Evolutionary conservation across 306 rosid genomes (phyloP), one percentile per base, ranked within the genome.

Genomic region (Cucumis cinereus): DNA sequence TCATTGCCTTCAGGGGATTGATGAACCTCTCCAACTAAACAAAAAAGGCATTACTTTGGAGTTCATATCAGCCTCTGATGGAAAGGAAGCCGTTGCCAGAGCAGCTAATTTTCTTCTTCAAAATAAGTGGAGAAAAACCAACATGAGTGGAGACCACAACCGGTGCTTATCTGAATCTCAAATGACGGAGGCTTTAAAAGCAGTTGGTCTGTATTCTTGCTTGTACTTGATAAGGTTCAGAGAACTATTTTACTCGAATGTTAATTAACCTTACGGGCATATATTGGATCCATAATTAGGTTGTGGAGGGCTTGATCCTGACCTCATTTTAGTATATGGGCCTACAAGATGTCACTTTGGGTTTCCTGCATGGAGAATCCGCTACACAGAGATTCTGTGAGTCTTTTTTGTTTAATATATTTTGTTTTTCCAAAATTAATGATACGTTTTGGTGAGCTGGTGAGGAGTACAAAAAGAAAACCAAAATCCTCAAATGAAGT

Each of bases 321-420:
- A 93, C 80, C 92, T 93, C 74, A 84, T 93, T 72, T 85, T 91
- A 78, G 91, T 87, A 55, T 93, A 88, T 83, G 98, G 96, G 77
- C 96, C 98, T 28, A 86, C 83, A 50, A 90, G 98, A 83, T 90
- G 96, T 85, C 98, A 93, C 82, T 89, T 90, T 49, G 97, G 98
- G 79, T 93, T 91, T 82, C 94, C 98, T 68, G 90, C 96, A 57
- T 93, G 98, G 98, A 90, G 97, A 82, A 81, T 93, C 23, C 88
- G 86, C 30, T 90, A 93, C 77, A 86, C 98, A 9, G 97, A 93
- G 91, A 93, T 91, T 63, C 73, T 91, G 98, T 93, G 75, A 85
- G 96, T 90, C 41, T 61, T 76, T 76, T 67, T 50, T 69, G 36
- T 47, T 61, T 36, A 16, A 49, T 59, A 20, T 69, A 43, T 41